Percentiles rank a stretch among this genome's conserved stretches.
These are phyloP conservation scores for Stachybotrys echinatus DNA, from an alignment of 2,329 filamentous ascomycete species.

Conservation along the genomic window DNA sequence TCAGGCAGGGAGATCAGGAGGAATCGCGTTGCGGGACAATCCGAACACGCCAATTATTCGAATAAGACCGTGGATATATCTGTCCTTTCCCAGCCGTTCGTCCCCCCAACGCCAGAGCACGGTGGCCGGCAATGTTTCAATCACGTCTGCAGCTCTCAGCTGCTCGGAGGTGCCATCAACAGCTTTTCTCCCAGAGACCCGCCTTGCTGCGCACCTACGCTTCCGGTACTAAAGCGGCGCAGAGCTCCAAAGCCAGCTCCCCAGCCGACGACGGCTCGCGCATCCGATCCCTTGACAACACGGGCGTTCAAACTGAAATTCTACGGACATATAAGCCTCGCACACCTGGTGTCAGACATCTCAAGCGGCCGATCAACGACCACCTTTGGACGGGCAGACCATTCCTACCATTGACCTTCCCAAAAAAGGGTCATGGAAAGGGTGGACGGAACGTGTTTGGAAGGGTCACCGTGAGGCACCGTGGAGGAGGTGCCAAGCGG, in stretches of 20 bases:
- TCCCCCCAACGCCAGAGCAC: not conserved
- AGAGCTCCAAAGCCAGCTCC: conserved; percentile 12
- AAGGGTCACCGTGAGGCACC: conserved; percentile 81
- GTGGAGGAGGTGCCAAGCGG: conserved; percentile 86
- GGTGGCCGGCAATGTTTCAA: conserved; percentile 21
- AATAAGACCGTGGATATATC: not conserved
- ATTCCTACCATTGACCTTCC: conserved; percentile 74
- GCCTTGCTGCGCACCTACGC: conserved; percentile 24
- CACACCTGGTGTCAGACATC: conserved; percentile 86
- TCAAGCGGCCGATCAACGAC: conserved; percentile 89
- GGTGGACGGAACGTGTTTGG: conserved; percentile 90
- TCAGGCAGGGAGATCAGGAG: not conserved
- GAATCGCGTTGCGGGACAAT: too few relatives aligned
- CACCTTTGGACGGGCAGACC: conserved; percentile 95
- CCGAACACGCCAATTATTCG: not conserved
- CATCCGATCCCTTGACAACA: conserved; percentile 13
- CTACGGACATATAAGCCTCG: conserved; percentile 88
- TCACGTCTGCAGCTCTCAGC: conserved; percentile 21
- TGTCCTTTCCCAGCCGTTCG: not conserved
- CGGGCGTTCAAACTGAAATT: conserved; percentile 31
- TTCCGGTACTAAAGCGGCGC: conserved; percentile 8
- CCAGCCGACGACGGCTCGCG: conserved; percentile 1
- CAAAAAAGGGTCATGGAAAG: conserved; percentile 88
- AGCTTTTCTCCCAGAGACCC: conserved; percentile 20
- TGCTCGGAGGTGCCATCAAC: conserved; percentile 17